Evolutionary conservation across 2,329 filamentous ascomycete genomes (phyloP), one percentile per base, ranked within the genome.

Genomic region (Botrytis elliptica): DNA sequence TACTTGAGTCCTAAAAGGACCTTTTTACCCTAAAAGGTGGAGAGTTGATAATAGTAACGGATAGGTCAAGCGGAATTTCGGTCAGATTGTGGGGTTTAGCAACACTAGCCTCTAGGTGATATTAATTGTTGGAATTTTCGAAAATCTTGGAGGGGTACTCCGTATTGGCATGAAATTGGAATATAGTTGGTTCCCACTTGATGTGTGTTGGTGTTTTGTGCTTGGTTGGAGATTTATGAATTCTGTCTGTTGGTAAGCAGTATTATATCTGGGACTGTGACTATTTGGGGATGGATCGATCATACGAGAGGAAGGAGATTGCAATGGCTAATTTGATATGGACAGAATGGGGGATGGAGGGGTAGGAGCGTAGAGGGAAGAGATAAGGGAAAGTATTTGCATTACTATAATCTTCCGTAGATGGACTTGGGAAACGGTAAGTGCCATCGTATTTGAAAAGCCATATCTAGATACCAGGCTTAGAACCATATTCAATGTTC

Each of bases 1-100:
- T 57, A 14, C 10, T 57, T 8, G 33, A 57, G 25, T 42, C 36
- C 36, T 10, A 40, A 68, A 55, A 44, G 65, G 65, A 8, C 22
- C 62, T 64, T 49, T 20, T 46, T 65, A 42, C 29, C 62, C n/a
- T 46, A 29, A 57, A 68, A 33, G 29, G 66, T 68, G 66, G 66
- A 33, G 49, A 57, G 49, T 49, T 29, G 46, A 18, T 29, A 29
- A 55, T 55, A 7, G 46, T 38, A 52, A 68, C 65, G 46, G 65
- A 68, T 57, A 57, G 36, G 25, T 57, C 49, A 55, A 68, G 46
- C 66, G 36, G 66, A 36, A 68, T n/a, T 57, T 68, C 66, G 66
- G 49, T 42, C 66, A 68, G 66, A 68, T 68, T 68, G 66, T 68
- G 66, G 66, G 66, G 14, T 66, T 33, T 68, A 18, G n/a, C 36